These are phyloP conservation scores for Cucurbita pepo DNA, from an alignment of 306 rosid species.

Conservation along the genomic window DNA sequence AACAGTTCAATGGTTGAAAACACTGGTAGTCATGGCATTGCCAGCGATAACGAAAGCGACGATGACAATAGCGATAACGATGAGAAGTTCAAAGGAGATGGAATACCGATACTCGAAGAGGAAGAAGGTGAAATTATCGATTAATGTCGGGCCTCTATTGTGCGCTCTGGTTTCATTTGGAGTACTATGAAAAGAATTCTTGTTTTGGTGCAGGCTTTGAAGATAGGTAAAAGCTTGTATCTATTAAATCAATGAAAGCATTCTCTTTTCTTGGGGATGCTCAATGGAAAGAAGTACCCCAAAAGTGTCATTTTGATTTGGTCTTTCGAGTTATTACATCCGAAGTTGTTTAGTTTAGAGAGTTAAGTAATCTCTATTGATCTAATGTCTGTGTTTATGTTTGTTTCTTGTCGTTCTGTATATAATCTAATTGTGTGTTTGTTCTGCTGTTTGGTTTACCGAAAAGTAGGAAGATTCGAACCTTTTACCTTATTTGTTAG, in stretches of 20 bases:
- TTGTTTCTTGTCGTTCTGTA: too few relatives aligned
- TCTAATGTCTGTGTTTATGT: too few relatives aligned
- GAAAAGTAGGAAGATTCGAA: too few relatives aligned
- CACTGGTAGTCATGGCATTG: not conserved
- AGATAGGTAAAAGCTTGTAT: not conserved
- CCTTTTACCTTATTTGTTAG: too few relatives aligned
- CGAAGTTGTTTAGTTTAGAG: too few relatives aligned
- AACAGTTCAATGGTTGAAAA: not conserved
- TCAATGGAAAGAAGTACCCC: not conserved
- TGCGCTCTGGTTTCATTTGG: not conserved
- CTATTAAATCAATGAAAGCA: too few relatives aligned
- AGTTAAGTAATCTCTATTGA: too few relatives aligned
- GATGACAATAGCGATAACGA: not conserved
- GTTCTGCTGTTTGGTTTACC: too few relatives aligned
- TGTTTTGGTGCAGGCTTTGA: not conserved
- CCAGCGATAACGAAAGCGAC: not conserved
- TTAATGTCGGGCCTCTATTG: not conserved
- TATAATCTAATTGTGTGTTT: too few relatives aligned
- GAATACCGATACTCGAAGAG: constrained; percentile 20
- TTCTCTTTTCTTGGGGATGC: not conserved
- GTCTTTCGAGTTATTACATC: too few relatives aligned
- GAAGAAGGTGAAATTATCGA: constrained; percentile 75
- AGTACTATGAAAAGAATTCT: not conserved
- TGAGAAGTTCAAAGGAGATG: constrained; percentile 8
- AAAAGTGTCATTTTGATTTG: not conserved